Base-by-base conservation (phyloP, 2,329 filamentous ascomycete species). In the Colletotrichum magnum region DNA sequence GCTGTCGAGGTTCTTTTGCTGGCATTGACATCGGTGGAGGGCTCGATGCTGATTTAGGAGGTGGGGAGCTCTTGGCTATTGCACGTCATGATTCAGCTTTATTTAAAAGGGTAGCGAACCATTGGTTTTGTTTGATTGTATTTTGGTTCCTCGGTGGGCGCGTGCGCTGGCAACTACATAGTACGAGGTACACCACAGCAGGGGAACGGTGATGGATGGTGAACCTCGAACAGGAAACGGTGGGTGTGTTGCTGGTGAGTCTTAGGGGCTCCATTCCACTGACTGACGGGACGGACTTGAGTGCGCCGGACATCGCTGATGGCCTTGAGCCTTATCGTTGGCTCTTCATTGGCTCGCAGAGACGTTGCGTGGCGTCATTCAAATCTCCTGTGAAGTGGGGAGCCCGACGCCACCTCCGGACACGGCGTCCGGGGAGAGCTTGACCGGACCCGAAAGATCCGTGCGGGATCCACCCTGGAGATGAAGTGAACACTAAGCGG, bases 51-150 rank as follows among this genome's bases (percentile, higher is more conserved):
- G 32, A n/a, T 13, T 26, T 47, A 12, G 32, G 43, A 39, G 28
- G 16, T 36, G 48, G 32, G 51, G 50, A 50, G 50, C 36, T 57
- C 61, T 66, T 69, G 66, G 66, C 66, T 43, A 26, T 6, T 18
- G 58, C 59, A 13, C 64, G 58, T 63, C 64, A 58, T 47, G 52
- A 51, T 66, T 51, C 62, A 54, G 61, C 43, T 56, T 59, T 36
- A 18, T 57, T 32, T 51, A 54, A 54, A 52, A 28, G 7, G 36
- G 12, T 18, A 28, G 41, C 41, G 41, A 26, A 28, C 24, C 43
- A 28, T 66, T 50, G 52, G 28, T 39, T 48, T 36, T 28, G 53
- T 54, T 53, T 32, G 39, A 47, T 26, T 48, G n/a, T 50, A 48
- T 58, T 58, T 47, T 32, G 16, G 48, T 16, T 18, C 16, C 16